These are phyloP conservation scores for Wallacemonas sp. DNA, from an alignment of 208 protist species.

Conservation along the genomic window DNA sequence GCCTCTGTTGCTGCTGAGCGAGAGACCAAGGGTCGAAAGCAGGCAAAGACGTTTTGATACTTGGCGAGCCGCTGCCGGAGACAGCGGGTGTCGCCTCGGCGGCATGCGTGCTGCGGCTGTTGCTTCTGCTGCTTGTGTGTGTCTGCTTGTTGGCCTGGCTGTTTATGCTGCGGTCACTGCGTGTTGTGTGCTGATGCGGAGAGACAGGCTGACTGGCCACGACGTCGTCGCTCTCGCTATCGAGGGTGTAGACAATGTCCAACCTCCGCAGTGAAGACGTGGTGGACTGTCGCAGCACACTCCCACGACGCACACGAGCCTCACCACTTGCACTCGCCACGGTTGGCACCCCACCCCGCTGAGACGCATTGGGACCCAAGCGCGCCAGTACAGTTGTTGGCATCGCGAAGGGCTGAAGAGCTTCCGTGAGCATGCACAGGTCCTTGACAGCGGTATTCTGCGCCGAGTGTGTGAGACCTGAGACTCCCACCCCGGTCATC, in stretches of 20 bases:
- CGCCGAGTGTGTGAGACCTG: too few species aligned
- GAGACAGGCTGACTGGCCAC: neutral
- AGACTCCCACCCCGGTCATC: too few species aligned
- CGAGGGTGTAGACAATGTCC: neutral
- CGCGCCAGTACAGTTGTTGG: neutral
- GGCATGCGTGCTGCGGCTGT: neutral
- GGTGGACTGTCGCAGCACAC: too few species aligned
- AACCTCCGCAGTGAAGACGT: neutral
- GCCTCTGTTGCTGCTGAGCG: neutral
- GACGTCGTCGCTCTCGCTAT: neutral
- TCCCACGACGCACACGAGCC: too few species aligned
- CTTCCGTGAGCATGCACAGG: too few species aligned
- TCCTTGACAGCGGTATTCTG: too few species aligned
- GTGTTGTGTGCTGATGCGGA: too few species aligned
- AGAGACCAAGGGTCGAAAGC: conserved; percentile 5
- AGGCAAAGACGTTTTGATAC: neutral
- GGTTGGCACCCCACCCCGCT: neutral
- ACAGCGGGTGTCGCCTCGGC: too few species aligned
- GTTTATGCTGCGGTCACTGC: too few species aligned
- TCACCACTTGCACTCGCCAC: neutral
- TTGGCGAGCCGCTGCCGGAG: too few species aligned
- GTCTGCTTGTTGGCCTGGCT: too few species aligned
- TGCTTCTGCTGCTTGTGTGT: neutral
- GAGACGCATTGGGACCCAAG: neutral
- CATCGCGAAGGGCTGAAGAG: too few species aligned